These are phyloP conservation scores for Scolecobasidium constrictum DNA, from an alignment of 2,329 filamentous ascomycete genomes.

Conservation along the genomic window DNA sequence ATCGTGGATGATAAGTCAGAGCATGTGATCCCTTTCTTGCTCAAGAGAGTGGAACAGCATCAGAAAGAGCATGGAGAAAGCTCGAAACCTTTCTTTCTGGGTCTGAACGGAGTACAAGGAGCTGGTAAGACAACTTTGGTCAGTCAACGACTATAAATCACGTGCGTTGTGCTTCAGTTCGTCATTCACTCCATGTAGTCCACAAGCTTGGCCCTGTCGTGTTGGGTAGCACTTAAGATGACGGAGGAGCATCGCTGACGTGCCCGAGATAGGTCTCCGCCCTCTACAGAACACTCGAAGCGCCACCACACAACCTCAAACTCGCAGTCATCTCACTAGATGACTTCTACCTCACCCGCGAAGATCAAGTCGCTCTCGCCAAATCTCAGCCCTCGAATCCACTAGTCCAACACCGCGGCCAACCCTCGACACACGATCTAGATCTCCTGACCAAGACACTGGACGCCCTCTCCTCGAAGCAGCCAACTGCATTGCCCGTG, in stretches of 20 bases:
- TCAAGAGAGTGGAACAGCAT: neutral
- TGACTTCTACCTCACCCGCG: conserved; percentile 74
- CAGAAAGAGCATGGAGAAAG: neutral
- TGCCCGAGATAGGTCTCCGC: neutral
- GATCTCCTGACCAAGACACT: conserved; percentile 54
- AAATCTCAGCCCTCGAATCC: conserved; percentile 56
- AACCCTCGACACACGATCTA: conserved; percentile 76
- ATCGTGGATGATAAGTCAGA: conserved; percentile 1
- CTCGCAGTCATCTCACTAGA: conserved; percentile 44
- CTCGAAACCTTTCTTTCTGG: conserved; percentile 6
- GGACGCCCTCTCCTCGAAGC: conserved; percentile 39
- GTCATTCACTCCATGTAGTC: neutral
- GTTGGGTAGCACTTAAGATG: neutral
- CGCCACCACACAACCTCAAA: conserved; percentile 16
- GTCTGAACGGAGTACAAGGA: conserved; percentile 7
- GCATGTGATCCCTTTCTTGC: neutral
- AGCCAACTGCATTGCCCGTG: conserved; percentile 33
- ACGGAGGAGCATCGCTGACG: neutral
- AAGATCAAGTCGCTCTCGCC: conserved; percentile 55
- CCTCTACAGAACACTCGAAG: neutral
- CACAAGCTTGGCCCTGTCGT: neutral
- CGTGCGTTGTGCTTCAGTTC: neutral
- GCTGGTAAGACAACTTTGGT: conserved; percentile 8
- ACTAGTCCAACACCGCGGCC: conserved; percentile 69
- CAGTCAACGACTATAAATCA: neutral